These are phyloP conservation scores for Heteromeles arbutifolia DNA, from an alignment of 306 rosid species.

Conservation along the genomic window DNA sequence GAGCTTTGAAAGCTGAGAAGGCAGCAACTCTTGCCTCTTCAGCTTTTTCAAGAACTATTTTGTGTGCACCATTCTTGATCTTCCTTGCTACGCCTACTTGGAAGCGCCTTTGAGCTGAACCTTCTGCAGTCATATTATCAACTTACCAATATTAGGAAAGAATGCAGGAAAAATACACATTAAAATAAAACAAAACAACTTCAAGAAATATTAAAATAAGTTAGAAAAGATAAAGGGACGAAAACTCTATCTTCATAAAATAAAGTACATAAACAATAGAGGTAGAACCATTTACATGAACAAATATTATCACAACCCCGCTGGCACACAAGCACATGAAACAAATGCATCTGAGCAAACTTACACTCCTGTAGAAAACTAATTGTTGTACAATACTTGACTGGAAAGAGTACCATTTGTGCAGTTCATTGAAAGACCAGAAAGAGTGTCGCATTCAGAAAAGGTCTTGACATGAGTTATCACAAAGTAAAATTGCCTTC, in stretches of 20 bases:
- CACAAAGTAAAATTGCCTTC: not conserved
- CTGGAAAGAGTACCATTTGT: not conserved
- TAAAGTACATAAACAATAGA: not conserved
- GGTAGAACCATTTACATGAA: not conserved
- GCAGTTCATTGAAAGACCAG: not conserved
- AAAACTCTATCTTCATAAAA: not conserved
- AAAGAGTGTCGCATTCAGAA: not conserved
- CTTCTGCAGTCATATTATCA: slow-evolving; percentile 32
- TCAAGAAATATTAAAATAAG: not conserved
- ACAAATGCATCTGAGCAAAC: not conserved
- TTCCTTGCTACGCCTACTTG: slow-evolving; percentile 84
- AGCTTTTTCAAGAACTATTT: slow-evolving; percentile 87
- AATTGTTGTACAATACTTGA: not conserved
- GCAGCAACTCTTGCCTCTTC: slow-evolving; percentile 96
- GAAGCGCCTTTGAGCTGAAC: slow-evolving; percentile 64
- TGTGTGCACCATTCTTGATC: slow-evolving; percentile 94
- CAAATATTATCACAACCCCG: not conserved
- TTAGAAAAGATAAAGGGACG: not conserved
- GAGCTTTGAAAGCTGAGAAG: slow-evolving; percentile 80
- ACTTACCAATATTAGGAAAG: slow-evolving; percentile 18
- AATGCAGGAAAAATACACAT: not conserved
- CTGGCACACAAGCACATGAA: not conserved
- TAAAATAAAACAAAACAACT: not conserved
- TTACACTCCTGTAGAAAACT: not conserved
- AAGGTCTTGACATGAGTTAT: not conserved